A percentile compares a stretch with the other conserved stretches of the same genome.
Evolutionary conservation across 1,284 basidiomycete species (phyloP).

Genomic region (Mycosarcoma maydis): DNA sequence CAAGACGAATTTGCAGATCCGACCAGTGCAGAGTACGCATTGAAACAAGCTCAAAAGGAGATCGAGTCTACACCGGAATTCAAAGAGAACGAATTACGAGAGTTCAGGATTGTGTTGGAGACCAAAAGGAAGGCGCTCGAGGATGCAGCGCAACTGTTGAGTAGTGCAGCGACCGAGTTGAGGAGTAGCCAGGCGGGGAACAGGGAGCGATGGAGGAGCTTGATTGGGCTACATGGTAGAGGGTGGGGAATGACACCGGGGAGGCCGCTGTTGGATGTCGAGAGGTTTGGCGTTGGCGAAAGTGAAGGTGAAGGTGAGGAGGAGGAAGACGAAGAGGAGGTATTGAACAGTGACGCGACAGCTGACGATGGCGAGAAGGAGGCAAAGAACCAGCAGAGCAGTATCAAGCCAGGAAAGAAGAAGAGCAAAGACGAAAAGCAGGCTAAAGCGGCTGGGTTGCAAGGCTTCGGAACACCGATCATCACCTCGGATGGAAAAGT

Average conservation of each 20-base stretch:
- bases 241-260: constrained; percentile 59
- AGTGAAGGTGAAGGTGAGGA: constrained; percentile 6
- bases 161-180: constrained; percentile 46
- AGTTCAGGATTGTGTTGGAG: constrained; percentile 44
- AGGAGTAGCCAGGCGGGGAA: constrained; percentile 26
- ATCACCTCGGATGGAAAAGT: constrained; percentile 51
- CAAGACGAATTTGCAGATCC: constrained; percentile 23
- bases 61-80: constrained; percentile 5
- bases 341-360: neutral
- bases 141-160: constrained; percentile 47
- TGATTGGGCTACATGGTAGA: constrained; percentile 40
- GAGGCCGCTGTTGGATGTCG: constrained; percentile 53
- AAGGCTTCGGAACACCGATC: constrained; percentile 54
- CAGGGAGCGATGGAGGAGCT: constrained; percentile 43
- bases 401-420: neutral
- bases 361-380: constrained; percentile 1
- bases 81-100: constrained; percentile 14
- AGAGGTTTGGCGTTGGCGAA: constrained; percentile 37
- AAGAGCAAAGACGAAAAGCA: neutral
- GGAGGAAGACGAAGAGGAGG: constrained; percentile 4
- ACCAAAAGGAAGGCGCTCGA: constrained; percentile 38
- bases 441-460: constrained; percentile 16
- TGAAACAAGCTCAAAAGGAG: constrained; percentile 23
- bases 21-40: constrained; percentile 10
- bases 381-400: neutral